Evolutionary conservation across 345 rosid genomes (phyloP).

Genomic region (Eucalyptus dawsonii): DNA sequence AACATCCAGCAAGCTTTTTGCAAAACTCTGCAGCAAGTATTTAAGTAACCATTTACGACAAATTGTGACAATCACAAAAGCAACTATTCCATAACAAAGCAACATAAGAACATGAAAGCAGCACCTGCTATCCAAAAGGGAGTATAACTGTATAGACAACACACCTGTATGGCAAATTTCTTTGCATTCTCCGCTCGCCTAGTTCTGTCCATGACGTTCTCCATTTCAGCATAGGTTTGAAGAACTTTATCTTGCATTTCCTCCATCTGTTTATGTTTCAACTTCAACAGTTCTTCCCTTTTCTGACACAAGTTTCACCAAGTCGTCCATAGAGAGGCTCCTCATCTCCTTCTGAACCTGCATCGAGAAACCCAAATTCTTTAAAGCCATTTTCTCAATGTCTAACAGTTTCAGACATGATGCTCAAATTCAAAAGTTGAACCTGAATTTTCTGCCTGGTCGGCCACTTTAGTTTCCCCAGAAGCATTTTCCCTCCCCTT

Average conservation of each 20-base stretch:
- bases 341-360: conserved; percentile 41
- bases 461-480: background rate
- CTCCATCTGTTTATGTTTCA: conserved; percentile 50
- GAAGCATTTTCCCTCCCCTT: background rate
- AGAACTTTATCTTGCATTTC: conserved; percentile 79
- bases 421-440: conserved; percentile 5
- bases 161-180: conserved; percentile 89
- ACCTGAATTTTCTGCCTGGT: conserved; percentile 27
- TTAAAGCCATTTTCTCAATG: conserved; percentile 2
- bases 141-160: background rate
- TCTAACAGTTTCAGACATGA: conserved; percentile 2
- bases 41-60: background rate
- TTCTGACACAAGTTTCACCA: conserved; percentile 65
- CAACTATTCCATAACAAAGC: background rate
- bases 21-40: conserved; percentile 53
- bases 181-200: conserved; percentile 80
- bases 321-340: conserved; percentile 62
- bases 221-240: conserved; percentile 77
- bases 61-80: background rate
- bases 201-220: conserved; percentile 79
- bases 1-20: conserved; percentile 75
- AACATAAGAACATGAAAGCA: background rate
- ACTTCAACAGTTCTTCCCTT: conserved; percentile 67
- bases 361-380: conserved; percentile 13
- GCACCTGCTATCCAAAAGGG: conserved; percentile 26